Conservation (phyloP, 805 yeast species). For the Saccharomycopsis oosterbeekiorum region DNA sequence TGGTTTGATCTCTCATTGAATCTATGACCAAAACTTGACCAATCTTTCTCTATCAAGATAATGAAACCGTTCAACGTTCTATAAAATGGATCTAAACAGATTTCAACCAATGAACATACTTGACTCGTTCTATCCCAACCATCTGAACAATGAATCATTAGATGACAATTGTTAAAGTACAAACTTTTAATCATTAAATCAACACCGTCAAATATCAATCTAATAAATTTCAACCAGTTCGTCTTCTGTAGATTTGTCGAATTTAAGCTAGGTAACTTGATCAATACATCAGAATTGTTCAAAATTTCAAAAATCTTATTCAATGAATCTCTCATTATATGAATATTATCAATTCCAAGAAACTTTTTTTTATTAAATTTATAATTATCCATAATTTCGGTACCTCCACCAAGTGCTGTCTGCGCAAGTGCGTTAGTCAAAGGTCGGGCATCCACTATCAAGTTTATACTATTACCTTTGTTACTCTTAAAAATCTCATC, state of each 20-base stretch:
- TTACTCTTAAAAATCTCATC: conserved; percentile 64
- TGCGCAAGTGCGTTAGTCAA: conserved; percentile 93
- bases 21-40: conserved; percentile 91
- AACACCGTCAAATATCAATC: conserved; percentile 61
- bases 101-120: conserved; percentile 68
- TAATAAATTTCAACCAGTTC: conserved; percentile 70
- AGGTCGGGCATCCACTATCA: conserved; percentile 89
- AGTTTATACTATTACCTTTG: conserved; percentile 30
- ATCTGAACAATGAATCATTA: conserved; percentile 89
- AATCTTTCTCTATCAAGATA: conserved; percentile 81
- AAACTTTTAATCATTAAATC: conserved; percentile 75
- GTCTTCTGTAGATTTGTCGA: conserved; percentile 46
- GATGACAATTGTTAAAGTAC: conserved; percentile 71
- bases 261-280: conserved; percentile 38
- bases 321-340: conserved; percentile 84
- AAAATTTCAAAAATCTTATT: conserved; percentile 51
- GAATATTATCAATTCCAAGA: conserved; percentile 89
- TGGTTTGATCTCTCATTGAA: conserved; percentile 80
- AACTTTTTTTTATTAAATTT: conserved; percentile 57
- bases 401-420: conserved; percentile 95
- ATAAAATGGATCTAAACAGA: conserved; percentile 84
- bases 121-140: conserved; percentile 99
- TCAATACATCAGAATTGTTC: conserved; percentile 55
- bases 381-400: conserved; percentile 86
- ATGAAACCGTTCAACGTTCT: conserved; percentile 85